phyloP scores from a whole-genome alignment of 2,329 filamentous ascomycete genomes.

The Xylaria sp. region DNA sequence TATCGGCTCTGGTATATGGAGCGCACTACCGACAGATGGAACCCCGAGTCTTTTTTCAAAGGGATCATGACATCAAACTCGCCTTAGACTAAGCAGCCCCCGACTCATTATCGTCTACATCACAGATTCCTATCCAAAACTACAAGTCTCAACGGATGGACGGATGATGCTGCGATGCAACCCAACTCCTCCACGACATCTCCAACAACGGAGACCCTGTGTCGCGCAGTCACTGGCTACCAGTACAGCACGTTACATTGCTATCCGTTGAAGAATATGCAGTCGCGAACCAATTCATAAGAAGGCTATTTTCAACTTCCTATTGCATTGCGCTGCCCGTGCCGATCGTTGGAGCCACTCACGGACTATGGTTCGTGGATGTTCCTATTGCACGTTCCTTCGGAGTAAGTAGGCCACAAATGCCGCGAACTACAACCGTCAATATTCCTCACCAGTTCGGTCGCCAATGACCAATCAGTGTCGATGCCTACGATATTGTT shows the following conservation, averaged over 20 bases:
- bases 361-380: conserved; percentile 2
- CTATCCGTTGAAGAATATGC: conserved; percentile 11
- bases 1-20: neutral
- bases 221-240: conserved; percentile 16
- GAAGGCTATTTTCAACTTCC: conserved; percentile 6
- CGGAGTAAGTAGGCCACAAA: neutral
- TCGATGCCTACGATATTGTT: conserved; percentile 4
- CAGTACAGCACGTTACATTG: conserved; percentile 11
- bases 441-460: conserved; percentile 6
- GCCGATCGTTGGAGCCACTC: conserved; percentile 13
- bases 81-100: conserved; percentile 4
- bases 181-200: conserved; percentile 13
- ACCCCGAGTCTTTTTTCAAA: neutral
- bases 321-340: conserved; percentile 1
- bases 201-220: conserved; percentile 16
- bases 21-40: conserved; percentile 4
- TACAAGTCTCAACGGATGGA: conserved; percentile 14
- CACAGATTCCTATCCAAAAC: neutral
- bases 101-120: conserved; percentile 11
- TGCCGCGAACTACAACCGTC: conserved; percentile 7
- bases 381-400: neutral
- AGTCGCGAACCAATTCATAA: conserved; percentile 9
- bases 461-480: conserved; percentile 17
- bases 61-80: too few relatives aligned
- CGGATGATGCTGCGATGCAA: conserved; percentile 15